These are phyloP conservation scores for Vaccinium darrowii DNA, from an alignment of 148 eudicot genomes.

Conservation along the genomic window DNA sequence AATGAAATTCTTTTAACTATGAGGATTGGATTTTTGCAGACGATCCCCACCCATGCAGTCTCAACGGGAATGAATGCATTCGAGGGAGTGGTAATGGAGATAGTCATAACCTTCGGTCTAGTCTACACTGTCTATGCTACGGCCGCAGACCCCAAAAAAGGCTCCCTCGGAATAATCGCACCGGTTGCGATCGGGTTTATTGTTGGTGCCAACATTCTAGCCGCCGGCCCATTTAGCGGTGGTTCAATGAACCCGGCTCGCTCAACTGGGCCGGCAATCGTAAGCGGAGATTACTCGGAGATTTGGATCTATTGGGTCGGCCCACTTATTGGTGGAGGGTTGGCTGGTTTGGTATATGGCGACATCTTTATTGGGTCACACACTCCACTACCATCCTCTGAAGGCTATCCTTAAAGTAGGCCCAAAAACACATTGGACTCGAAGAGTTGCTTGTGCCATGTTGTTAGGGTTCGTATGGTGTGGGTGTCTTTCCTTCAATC, in stretches of 20 bases:
- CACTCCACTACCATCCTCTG: conserved; percentile 13
- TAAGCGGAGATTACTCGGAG: conserved; percentile 50
- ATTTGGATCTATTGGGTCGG: conserved; percentile 91
- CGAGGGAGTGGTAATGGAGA: conserved; percentile 75
- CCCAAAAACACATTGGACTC: not conserved
- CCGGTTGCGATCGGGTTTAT: conserved; percentile 85
- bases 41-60: conserved; percentile 62
- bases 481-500: not conserved
- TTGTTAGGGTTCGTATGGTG: not conserved
- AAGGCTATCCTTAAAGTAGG: conserved; percentile 23
- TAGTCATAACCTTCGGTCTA: conserved; percentile 68
- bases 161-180: conserved; percentile 65
- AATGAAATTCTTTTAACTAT: not conserved
- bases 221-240: conserved; percentile 83
- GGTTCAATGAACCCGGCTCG: conserved; percentile 97
- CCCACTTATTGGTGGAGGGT: conserved; percentile 82
- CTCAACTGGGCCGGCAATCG: conserved; percentile 76
- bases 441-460: not conserved
- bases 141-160: conserved; percentile 88
- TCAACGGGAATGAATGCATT: conserved; percentile 52
- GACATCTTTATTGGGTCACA: conserved; percentile 54
- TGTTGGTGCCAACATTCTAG: conserved; percentile 82
- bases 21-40: conserved; percentile 28
- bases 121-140: conserved; percentile 92
- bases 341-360: conserved; percentile 81